Percentiles rank a stretch among this genome's conserved stretches.
Evolutionary conservation across 192 early-diverging fungal genomes (phyloP).

Genomic region (Entomortierella beljakovae): DNA sequence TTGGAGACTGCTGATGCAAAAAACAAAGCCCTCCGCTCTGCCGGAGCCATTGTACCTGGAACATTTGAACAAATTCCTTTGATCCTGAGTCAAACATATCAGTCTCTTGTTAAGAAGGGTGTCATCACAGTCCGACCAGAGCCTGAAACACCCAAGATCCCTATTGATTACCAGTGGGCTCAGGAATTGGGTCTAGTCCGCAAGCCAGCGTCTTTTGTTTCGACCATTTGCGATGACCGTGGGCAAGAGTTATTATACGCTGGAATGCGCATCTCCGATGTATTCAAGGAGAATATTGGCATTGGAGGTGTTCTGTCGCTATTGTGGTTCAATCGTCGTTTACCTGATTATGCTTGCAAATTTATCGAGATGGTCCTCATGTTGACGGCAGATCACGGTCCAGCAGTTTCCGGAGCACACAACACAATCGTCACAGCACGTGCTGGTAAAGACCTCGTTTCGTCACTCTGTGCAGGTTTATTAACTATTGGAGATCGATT

Average conservation of each 20-base stretch:
- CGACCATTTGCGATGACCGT: conserved; percentile 99
- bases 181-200: conserved; percentile 98
- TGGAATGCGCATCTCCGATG: conserved; percentile 97
- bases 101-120: conserved; percentile 78
- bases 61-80: conserved; percentile 96
- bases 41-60: conserved; percentile 92
- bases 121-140: conserved; percentile 80
- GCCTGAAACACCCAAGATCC: conserved; percentile 97
- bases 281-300: conserved; percentile 99
- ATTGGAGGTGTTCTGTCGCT: conserved; percentile 97
- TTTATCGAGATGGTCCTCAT: conserved; percentile 99
- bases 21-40: conserved; percentile 86
- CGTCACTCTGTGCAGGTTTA: conserved; percentile 93
- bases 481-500: conserved; percentile 98
- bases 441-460: conserved; percentile 98
- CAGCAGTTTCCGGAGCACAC: conserved; percentile 93
- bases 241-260: conserved; percentile 99
- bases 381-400: conserved; percentile 99
- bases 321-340: conserved; percentile 98
- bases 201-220: conserved; percentile 98
- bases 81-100: conserved; percentile 82
- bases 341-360: conserved; percentile 94
- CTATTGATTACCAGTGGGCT: conserved; percentile 99
- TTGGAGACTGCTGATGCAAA: conserved; percentile 97
- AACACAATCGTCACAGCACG: conserved; percentile 94